Evolutionary conservation across 2,329 filamentous ascomycete genomes (phyloP).

Genomic region (Ascochyta lentis): DNA sequence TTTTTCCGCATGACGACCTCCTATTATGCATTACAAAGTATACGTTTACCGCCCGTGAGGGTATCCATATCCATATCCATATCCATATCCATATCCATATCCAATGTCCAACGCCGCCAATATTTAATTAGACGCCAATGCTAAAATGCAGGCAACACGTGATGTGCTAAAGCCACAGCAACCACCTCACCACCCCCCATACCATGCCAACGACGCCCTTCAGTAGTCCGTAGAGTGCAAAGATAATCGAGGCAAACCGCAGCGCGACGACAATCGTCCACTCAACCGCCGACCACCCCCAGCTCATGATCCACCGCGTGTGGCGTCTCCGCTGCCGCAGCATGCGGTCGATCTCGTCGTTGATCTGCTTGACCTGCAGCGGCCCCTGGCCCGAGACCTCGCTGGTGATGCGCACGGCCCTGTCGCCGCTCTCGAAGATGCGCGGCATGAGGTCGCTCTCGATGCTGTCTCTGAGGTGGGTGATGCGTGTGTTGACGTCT

Average conservation of each 20-base stretch:
- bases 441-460: constrained; percentile 61
- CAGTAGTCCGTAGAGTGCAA: constrained; percentile 74
- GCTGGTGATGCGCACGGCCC: constrained; percentile 78
- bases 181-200: constrained; percentile 72
- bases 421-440: constrained; percentile 73
- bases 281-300: constrained; percentile 83
- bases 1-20: constrained; percentile 4
- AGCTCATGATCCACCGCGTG: constrained; percentile 75
- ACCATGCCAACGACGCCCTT: constrained; percentile 68
- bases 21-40: background rate
- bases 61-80: background rate
- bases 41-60: background rate
- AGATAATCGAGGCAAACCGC: constrained; percentile 94
- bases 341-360: constrained; percentile 73
- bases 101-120: background rate
- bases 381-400: constrained; percentile 79
- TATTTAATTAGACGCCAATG: background rate
- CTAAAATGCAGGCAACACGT: background rate
- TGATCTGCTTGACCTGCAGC: constrained; percentile 79
- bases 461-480: constrained; percentile 54
- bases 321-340: constrained; percentile 76
- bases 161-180: constrained; percentile 68
- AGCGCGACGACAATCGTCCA: constrained; percentile 87
- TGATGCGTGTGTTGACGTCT: constrained; percentile 53
- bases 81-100: background rate